Conservation (phyloP, 306 rosid genomes). For the Fragaria nilgerrensis region DNA sequence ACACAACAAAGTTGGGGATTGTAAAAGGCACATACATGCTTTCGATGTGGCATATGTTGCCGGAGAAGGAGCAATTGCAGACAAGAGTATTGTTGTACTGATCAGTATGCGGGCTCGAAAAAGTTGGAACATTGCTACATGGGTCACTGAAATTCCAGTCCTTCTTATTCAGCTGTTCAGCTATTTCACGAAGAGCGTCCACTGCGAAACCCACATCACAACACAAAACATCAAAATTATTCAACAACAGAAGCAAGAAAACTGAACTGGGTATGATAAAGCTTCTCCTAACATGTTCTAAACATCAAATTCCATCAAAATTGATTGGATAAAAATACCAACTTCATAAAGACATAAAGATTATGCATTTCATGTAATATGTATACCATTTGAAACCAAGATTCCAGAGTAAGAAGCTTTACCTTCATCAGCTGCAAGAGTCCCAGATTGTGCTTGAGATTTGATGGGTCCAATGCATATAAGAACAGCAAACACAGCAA, state of each 20-base stretch:
- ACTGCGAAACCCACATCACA: constrained; percentile 19
- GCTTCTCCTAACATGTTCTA: neutral
- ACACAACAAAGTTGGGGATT: neutral
- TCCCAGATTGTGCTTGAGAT: constrained; percentile 16
- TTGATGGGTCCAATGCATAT: constrained; percentile 7
- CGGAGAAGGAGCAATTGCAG: constrained; percentile 28
- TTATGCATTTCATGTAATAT: neutral
- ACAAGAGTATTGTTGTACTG: constrained; percentile 19
- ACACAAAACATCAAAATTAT: neutral
- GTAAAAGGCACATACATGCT: constrained; percentile 19
- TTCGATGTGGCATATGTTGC: constrained; percentile 19
- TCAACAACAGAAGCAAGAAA: neutral
- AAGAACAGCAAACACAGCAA: neutral
- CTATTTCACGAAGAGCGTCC: constrained; percentile 22
- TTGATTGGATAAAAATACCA: neutral
- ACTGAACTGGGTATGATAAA: neutral
- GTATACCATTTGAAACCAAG: neutral
- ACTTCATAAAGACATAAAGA: neutral
- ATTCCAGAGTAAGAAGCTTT: neutral
- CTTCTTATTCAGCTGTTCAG: constrained; percentile 26
- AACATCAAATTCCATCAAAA: neutral
- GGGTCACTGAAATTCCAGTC: constrained; percentile 26
- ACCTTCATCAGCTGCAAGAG: constrained; percentile 31
- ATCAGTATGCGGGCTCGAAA: neutral
- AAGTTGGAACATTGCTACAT: constrained; percentile 17